Conservation (phyloP, 2,329 filamentous ascomycete genomes). For the Helotiales sp. region DNA sequence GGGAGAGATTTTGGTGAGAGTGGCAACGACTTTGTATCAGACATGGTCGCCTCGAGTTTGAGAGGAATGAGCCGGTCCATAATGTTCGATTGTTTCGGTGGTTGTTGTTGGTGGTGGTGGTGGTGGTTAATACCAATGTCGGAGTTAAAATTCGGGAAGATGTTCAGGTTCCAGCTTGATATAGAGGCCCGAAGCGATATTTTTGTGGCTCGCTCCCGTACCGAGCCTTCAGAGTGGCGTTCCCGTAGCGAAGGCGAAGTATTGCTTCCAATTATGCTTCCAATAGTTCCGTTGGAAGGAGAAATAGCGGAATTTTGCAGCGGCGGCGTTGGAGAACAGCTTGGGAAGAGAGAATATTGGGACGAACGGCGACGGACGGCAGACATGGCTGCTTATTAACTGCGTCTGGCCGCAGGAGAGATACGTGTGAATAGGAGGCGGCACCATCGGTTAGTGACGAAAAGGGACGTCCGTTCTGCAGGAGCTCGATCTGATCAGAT, state of each 20-base stretch:
- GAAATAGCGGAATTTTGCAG: neutral
- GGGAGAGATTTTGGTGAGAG: neutral
- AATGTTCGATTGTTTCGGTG: constrained; percentile 18
- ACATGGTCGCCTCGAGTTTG: constrained; percentile 19
- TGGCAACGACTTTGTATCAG: constrained; percentile 13
- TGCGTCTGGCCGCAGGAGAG: neutral
- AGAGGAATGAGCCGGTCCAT: constrained; percentile 33
- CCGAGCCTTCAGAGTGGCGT: constrained; percentile 5
- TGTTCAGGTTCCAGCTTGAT: neutral
- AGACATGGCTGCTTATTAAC: constrained; percentile 15
- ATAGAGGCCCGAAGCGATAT: constrained; percentile 2
- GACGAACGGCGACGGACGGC: constrained; percentile 16
- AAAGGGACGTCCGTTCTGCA: constrained; percentile 1
- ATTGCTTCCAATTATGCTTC: neutral
- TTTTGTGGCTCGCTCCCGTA: constrained; percentile 6
- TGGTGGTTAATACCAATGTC: constrained; percentile 12
- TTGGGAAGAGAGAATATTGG: constrained; percentile 30
- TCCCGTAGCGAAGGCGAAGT: neutral
- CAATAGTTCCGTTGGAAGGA: constrained; percentile 14
- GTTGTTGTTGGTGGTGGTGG: constrained; percentile 7
- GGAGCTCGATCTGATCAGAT: constrained; percentile 5
- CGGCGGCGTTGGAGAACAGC: constrained; percentile 17
- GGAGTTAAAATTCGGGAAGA: neutral
- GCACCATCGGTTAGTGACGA: neutral
- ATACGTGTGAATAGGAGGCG: constrained; percentile 10